A percentile compares a stretch with the other conserved stretches of the same genome.
Evolutionary conservation across 495 filamentous ascomycete genomes (phyloP).

Genomic region (Neurospora sp.): DNA sequence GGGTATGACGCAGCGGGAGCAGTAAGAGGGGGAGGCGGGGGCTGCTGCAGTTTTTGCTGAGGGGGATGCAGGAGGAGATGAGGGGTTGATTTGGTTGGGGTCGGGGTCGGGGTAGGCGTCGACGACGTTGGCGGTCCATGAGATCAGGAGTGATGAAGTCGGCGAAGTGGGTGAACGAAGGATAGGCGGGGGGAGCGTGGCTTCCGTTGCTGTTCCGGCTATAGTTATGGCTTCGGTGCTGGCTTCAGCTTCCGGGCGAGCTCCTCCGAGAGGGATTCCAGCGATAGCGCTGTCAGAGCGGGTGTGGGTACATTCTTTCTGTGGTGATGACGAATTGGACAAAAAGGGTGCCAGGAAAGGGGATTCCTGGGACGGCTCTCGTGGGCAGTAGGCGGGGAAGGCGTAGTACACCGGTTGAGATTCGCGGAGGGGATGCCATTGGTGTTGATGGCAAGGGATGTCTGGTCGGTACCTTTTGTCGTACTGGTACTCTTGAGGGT

Average conservation of each 20-base stretch:
- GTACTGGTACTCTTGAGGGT: neutral
- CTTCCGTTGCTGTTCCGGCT: neutral
- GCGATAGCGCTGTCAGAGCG: neutral
- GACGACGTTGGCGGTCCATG: neutral
- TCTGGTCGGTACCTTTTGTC: neutral
- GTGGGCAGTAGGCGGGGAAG: neutral
- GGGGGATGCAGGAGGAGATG: neutral
- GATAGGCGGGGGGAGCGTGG: neutral
- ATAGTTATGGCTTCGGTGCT: neutral
- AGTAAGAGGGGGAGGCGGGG: neutral
- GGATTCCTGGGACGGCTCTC: neutral
- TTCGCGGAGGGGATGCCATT: neutral
- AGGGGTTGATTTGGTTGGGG: neutral
- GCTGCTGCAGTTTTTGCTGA: neutral
- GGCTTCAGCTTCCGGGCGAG: neutral
- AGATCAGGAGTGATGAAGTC: neutral
- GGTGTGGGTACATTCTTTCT: neutral
- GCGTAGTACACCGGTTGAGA: neutral
- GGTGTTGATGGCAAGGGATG: neutral
- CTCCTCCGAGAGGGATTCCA: neutral
- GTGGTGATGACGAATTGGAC: neutral
- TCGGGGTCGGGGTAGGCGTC: neutral
- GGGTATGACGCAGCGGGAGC: neutral
- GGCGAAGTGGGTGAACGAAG: neutral
- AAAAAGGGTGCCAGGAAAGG: neutral